A percentile compares a stretch with the other conserved stretches of the same genome.
Conservation (phyloP, 1,284 basidiomycete species). For the Rhodotorula sp. region DNA sequence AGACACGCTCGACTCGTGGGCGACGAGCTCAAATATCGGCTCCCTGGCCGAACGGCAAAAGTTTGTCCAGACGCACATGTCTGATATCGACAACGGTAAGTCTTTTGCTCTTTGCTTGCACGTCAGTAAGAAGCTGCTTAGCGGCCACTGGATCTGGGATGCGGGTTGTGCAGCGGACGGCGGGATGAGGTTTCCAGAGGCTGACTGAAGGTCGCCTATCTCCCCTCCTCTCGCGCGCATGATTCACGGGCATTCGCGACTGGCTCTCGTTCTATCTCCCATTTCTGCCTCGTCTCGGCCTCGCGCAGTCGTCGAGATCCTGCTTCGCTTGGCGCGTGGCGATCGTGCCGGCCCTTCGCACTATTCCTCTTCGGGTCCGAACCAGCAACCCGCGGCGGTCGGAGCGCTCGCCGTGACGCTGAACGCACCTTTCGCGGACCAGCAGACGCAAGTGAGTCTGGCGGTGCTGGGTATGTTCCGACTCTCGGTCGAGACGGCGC, state of each 20-base stretch:
- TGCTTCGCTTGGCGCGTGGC: constrained; percentile 81
- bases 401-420: constrained; percentile 55
- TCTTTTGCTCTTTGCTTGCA: not conserved
- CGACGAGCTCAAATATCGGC: constrained; percentile 72
- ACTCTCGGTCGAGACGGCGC: constrained; percentile 74
- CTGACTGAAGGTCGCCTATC: constrained; percentile 9
- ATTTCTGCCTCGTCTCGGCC: not conserved
- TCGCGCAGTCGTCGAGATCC: constrained; percentile 67
- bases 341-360: constrained; percentile 62
- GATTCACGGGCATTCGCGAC: not conserved
- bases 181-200: not conserved
- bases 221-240: not conserved
- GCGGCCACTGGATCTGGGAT: no score
- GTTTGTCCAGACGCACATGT: constrained; percentile 83
- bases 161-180: not conserved
- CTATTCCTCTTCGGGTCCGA: constrained; percentile 29
- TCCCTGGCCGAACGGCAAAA: constrained; percentile 70
- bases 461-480: constrained; percentile 87
- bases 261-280: not conserved
- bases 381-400: constrained; percentile 52
- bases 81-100: constrained; percentile 64
- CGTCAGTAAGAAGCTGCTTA: not conserved
- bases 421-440: constrained; percentile 71
- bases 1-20: constrained; percentile 84
- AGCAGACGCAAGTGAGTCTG: constrained; percentile 88